These are phyloP conservation scores for Zygoascus ofunaensis DNA, from an alignment of 805 yeast genomes.

Conservation along the genomic window DNA sequence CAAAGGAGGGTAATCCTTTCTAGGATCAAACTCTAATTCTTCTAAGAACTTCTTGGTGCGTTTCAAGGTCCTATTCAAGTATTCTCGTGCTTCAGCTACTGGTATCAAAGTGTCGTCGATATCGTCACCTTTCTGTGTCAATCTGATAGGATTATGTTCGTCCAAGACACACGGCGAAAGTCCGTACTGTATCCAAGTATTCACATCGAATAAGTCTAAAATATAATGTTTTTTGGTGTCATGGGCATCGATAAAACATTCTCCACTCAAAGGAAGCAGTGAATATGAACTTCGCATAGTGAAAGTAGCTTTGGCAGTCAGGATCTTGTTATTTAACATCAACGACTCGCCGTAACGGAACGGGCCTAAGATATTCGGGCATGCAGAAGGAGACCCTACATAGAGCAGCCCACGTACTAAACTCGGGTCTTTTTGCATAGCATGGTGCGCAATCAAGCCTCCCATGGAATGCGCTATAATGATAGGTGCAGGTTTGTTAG, in stretches of 20 bases:
- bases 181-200: slow-evolving; percentile 69
- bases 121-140: slow-evolving; percentile 5
- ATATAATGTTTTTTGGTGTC: slow-evolving; percentile 20
- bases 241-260: slow-evolving; percentile 55
- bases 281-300: slow-evolving; percentile 79
- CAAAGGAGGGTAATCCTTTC: slow-evolving; percentile 66
- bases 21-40: slow-evolving; percentile 46
- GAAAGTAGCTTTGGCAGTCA: slow-evolving; percentile 76
- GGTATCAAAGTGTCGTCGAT: slow-evolving; percentile 9
- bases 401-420: slow-evolving; percentile 68
- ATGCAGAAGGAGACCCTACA: slow-evolving; percentile 76
- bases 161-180: slow-evolving; percentile 61
- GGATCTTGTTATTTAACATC: slow-evolving; percentile 58
- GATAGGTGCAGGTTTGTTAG: slow-evolving; percentile 48
- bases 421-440: slow-evolving; percentile 56
- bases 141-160: slow-evolving; percentile 11
- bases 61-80: slow-evolving; percentile 51
- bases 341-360: slow-evolving; percentile 74
- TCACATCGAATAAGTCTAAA: slow-evolving; percentile 70
- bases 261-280: slow-evolving; percentile 69
- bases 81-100: slow-evolving; percentile 49
- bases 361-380: slow-evolving; percentile 83
- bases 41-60: slow-evolving; percentile 49
- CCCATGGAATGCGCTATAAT: slow-evolving; percentile 94
- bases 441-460: slow-evolving; percentile 75